These are phyloP conservation scores for Alternaria infectoria DNA, from an alignment of 2,329 filamentous ascomycete genomes.

Conservation along the genomic window DNA sequence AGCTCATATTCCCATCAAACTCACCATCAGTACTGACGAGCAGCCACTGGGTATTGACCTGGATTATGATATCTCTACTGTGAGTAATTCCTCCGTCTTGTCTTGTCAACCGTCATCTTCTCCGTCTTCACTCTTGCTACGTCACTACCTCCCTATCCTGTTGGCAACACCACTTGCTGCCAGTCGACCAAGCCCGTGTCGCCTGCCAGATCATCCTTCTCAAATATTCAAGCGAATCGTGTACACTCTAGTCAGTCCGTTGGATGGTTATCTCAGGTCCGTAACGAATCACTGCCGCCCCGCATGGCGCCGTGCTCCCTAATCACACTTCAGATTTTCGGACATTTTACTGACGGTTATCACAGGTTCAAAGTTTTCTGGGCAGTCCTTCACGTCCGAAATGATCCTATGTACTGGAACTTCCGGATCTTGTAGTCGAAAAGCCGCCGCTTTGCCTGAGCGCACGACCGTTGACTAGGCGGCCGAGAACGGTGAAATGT, in stretches of 20 bases:
- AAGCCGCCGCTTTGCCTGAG: background rate
- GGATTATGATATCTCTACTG: background rate
- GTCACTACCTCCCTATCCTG: slow-evolving; percentile 2
- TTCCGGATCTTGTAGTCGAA: background rate
- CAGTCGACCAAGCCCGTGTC: background rate
- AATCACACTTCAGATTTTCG: background rate
- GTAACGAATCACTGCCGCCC: background rate
- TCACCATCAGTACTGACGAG: background rate
- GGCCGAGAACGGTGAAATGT: background rate
- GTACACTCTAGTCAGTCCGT: background rate
- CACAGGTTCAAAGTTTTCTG: background rate
- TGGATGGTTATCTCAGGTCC: background rate
- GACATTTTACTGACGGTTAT: background rate
- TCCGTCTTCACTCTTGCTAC: slow-evolving; percentile 6
- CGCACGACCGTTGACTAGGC: background rate
- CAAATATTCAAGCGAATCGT: background rate
- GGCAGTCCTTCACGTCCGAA: too few species aligned
- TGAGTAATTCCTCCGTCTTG: background rate
- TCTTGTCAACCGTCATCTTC: background rate
- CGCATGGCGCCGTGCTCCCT: background rate
- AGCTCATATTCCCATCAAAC: background rate
- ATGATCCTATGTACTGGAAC: background rate
- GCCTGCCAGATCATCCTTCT: background rate
- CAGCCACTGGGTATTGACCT: background rate
- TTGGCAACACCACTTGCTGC: background rate